These are phyloP conservation scores for Cercospora brassicicola DNA, from an alignment of 2,329 filamentous ascomycete genomes.

Conservation along the genomic window DNA sequence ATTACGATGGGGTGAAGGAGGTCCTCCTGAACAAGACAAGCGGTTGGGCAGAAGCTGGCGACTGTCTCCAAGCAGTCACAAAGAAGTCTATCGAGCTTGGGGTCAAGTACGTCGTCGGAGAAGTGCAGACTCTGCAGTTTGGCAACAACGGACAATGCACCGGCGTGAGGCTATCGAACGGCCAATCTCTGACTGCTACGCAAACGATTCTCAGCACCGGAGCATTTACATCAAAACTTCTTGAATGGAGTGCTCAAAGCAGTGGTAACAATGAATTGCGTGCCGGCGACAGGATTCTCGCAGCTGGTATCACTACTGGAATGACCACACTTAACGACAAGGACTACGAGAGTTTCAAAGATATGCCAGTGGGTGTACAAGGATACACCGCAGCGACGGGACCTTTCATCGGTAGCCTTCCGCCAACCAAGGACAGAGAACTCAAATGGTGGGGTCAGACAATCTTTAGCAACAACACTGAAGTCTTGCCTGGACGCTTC, in stretches of 20 bases:
- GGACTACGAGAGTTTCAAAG: constrained; percentile 41
- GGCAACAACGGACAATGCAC: constrained; percentile 41
- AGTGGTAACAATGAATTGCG: constrained; percentile 52
- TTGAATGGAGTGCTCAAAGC: constrained; percentile 52
- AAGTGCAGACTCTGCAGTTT: constrained; percentile 53
- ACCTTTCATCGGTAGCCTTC: constrained; percentile 59
- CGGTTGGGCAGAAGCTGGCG: constrained; percentile 64
- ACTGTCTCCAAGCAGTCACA: constrained; percentile 58
- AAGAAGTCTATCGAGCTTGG: constrained; percentile 55
- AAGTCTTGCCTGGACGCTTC: constrained; percentile 54
- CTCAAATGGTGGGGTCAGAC: constrained; percentile 64
- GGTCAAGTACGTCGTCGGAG: constrained; percentile 59
- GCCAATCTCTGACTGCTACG: constrained; percentile 38
- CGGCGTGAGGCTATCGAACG: constrained; percentile 44
- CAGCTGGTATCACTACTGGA: constrained; percentile 55
- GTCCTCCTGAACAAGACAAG: constrained; percentile 62
- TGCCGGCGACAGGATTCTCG: constrained; percentile 55
- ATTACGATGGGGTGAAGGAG: constrained; percentile 60
- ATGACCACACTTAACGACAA: constrained; percentile 49
- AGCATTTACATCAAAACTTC: constrained; percentile 46
- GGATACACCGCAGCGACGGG: constrained; percentile 42
- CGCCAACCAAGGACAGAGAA: constrained; percentile 49
- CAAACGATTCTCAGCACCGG: constrained; percentile 46
- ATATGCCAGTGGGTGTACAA: constrained; percentile 50
- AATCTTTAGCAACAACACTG: constrained; percentile 59